Evolutionary conservation across 139 green algal genomes (phyloP), one percentile per base, ranked within the genome.

Genomic region (Mychonastes homosphaera): DNA sequence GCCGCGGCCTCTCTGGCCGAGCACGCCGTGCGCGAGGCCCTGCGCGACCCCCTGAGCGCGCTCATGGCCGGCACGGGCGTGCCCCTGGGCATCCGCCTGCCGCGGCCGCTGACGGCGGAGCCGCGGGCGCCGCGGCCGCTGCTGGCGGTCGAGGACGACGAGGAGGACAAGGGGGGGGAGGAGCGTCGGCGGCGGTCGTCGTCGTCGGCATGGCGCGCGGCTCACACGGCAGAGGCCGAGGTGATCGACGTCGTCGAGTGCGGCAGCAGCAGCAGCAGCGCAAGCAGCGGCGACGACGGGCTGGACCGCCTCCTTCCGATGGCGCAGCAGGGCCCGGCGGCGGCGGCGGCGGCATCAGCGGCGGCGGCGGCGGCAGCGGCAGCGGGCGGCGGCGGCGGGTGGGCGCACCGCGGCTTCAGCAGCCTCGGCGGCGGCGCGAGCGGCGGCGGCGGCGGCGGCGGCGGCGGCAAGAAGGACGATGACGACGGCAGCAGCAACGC

Each of bases 51-150:
- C 4, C 48, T 65, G 47, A 48, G 58, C 26, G 38, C 58, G 58
- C 32, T 65, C 5, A 39, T 65, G 35, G 27, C 47, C 13, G 39
- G 30, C 8, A 33, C 15, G 47, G 47, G 58, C 28, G 58, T 65
- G 34, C 58, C 58, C 16, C 50, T 65, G 34, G 58, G 48, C 26
- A 65, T 65, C 46, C 57, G 58, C 36, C 9, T 65, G 7, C n/a
- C 47, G 40, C n/a, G 9, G 18, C 46, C 27, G 40, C 26, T 52
- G 24, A 18, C 41, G 40, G 40, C 16, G 28, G 7, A 40, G 19
- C 24, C 55, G 52, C 27, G 27, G 41, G 55, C 44, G 33, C 26
- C 19, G 19, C 41, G 40, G 40, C 28, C 44, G 52, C 32, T 24
- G 23, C 1, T 19, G 52, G 6, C 28, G 39, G 55, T 40, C 29